Evolutionary conservation across 768 basidiomycete genomes (phyloP), one percentile per base, ranked within the genome.

Genomic region (Daedalea quercina): DNA sequence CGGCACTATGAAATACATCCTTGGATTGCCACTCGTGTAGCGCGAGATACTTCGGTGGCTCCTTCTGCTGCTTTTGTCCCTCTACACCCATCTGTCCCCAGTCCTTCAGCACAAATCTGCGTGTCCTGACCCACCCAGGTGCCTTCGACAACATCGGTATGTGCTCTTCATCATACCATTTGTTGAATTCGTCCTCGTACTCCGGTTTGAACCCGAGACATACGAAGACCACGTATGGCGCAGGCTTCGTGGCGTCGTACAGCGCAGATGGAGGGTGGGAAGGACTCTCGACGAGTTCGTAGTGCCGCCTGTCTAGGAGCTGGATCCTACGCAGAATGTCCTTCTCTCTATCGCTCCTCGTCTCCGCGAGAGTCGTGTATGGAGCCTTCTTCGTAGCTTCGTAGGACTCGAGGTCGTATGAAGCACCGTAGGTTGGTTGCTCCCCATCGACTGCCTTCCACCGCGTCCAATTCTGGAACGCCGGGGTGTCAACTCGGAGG

Each of bases 101-200:
- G 8, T 51, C 52, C 41, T 47, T 56, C 6, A 75, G 66, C 13
- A 60, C 65, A 56, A 72, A 79, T 34, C 76, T 69, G 50, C 67
- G 63, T 2, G 72, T 76, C 34, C 72, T 68, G 13, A 69, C 52
- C 72, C 75, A 77, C 9, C 69, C 70, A 1, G 76, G 76, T 11
- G 65, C 65, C 44, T 63, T 65, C 28, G 68, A 60, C 33, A 79
- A 68, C 54, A 75, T 57, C 46, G 66, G 66, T 25, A 64, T 54
- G 33, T 63, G 60, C 54, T 65, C 61, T 35, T 65, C 60, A 47
- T 60, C 58, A 54, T 65, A 62, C 64, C 63, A 66, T 50, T 44
- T 51, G 44, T 44, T 44, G 44, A 44, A 44, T 20, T 44, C 44
- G 3, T 25, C 44, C 19, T 23, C 44, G 19, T 22, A 44, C 23